phyloP scores from a whole-genome alignment of 768 basidiomycete species.

The Phaffia australis region DNA sequence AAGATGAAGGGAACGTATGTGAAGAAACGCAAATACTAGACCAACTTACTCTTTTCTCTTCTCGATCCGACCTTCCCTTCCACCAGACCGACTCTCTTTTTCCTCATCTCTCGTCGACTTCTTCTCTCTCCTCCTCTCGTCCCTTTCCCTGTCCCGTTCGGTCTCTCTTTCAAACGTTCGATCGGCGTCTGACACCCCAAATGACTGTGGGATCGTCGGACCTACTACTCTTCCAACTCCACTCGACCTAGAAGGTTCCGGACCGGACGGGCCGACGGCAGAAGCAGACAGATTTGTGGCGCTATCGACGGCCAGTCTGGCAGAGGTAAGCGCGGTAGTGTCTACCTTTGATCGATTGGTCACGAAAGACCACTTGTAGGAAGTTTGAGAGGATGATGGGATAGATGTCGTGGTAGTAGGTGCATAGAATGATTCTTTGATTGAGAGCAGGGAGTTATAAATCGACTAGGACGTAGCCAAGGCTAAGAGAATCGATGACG shows the following conservation, averaged over 20 bases:
- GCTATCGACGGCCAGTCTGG: conserved; percentile 14
- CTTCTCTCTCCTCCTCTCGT: conserved; percentile 14
- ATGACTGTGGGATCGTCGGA: not conserved
- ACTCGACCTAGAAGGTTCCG: conserved; percentile 3
- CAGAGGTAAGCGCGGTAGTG: conserved; percentile 9
- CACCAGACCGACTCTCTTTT: conserved; percentile 17
- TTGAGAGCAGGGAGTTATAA: not conserved
- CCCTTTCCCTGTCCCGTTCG: conserved; percentile 1
- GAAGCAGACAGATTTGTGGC: conserved; percentile 10
- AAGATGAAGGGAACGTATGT: not conserved
- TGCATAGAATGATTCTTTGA: conserved; percentile 8
- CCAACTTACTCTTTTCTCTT: conserved; percentile 14
- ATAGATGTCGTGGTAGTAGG: conserved; percentile 8
- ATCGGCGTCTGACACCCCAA: conserved; percentile 4
- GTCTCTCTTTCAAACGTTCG: conserved; percentile 9
- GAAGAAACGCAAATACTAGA: not conserved
- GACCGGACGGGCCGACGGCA: not conserved
- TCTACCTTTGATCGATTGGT: conserved; percentile 2
- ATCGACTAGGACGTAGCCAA: not conserved
- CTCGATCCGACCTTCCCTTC: conserved; percentile 22
- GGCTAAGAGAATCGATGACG: not conserved
- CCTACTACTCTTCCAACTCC: not conserved
- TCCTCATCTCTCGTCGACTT: conserved; percentile 13
- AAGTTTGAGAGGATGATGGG: conserved; percentile 21
- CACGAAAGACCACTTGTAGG: conserved; percentile 24